A percentile compares a stretch with the other conserved stretches of the same genome.
Conservation (phyloP, 75 land plant species). For the Gnetum montanum region DNA sequence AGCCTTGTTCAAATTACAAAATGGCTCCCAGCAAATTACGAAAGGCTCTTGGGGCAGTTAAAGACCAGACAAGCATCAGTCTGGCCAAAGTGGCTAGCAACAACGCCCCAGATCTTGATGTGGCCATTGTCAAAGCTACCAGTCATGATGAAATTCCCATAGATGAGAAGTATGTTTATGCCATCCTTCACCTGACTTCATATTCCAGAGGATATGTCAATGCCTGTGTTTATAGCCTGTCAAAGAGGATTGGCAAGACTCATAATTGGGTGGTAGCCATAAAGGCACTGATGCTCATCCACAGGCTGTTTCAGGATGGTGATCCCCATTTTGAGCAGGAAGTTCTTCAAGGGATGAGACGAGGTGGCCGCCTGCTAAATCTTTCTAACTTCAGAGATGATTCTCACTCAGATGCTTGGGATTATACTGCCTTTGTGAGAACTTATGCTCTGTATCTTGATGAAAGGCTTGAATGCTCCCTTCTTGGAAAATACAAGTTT, state of each 20-base stretch:
- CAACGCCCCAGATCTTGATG: slow-evolving; percentile 54
- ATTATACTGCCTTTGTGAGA: slow-evolving; percentile 83
- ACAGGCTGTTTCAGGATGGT: slow-evolving; percentile 71
- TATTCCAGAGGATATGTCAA: slow-evolving; percentile 60
- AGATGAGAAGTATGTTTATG: slow-evolving; percentile 63
- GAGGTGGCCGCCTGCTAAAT: slow-evolving; percentile 66
- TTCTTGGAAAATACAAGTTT: slow-evolving; percentile 21
- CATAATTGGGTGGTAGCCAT: slow-evolving; percentile 87
- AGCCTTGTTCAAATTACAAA: slow-evolving; percentile 1
- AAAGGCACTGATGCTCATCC: slow-evolving; percentile 72
- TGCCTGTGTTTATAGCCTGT: slow-evolving; percentile 45
- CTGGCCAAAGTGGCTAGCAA: slow-evolving; percentile 59
- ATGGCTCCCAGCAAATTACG: slow-evolving; percentile 61
- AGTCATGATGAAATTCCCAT: slow-evolving; percentile 77
- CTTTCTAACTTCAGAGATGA: slow-evolving; percentile 70
- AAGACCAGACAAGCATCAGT: slow-evolving; percentile 84
- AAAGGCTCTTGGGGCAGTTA: slow-evolving; percentile 73
- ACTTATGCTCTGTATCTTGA: slow-evolving; percentile 79
- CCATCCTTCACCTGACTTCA: slow-evolving; percentile 56
- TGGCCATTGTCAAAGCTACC: slow-evolving; percentile 86
- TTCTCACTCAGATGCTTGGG: slow-evolving; percentile 65
- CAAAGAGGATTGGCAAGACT: slow-evolving; percentile 64
- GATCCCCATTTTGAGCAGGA: slow-evolving; percentile 82
- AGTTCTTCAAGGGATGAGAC: slow-evolving; percentile 53
- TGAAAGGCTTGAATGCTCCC: slow-evolving; percentile 62